Percentiles rank a stretch among this genome's conserved stretches.
Evolutionary conservation across 169 alveolate genomes (phyloP).

Genomic region (Eimeria necatrix): DNA sequence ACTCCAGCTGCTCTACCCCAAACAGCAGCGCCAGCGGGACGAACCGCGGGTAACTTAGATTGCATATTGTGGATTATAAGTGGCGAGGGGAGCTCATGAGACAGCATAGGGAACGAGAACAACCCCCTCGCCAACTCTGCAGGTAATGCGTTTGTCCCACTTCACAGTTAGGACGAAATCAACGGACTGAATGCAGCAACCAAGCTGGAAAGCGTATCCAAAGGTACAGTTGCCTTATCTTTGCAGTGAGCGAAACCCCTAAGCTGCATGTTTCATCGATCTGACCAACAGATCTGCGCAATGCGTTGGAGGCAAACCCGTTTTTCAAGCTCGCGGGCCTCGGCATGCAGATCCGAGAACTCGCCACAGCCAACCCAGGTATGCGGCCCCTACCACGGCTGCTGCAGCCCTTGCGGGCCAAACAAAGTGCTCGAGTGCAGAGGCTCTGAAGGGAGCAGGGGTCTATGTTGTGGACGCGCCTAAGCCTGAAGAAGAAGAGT

Average conservation of each 20-base stretch:
- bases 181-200: not conserved
- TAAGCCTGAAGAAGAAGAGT: conserved; percentile 44
- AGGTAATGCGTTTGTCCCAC: not conserved
- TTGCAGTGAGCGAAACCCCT: not conserved
- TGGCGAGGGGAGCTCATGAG: not conserved
- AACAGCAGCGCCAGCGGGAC: not conserved
- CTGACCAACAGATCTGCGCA: conserved; percentile 47
- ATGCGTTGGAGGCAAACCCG: conserved; percentile 69
- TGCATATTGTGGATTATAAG: not conserved
- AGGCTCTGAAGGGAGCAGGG: conserved; percentile 71
- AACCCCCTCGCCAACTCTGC: conserved; percentile 57
- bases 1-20: not conserved
- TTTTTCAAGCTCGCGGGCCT: conserved; percentile 76
- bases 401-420: not conserved
- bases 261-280: not conserved
- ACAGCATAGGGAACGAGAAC: conserved; percentile 27
- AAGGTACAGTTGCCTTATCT: not conserved
- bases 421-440: not conserved
- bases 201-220: conserved; percentile 41
- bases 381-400: not conserved
- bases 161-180: too few species aligned
- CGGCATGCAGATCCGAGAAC: conserved; percentile 68
- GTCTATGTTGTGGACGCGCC: conserved; percentile 72
- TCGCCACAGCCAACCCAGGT: conserved; percentile 75
- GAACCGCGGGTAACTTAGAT: not conserved